Evolutionary conservation across 2,329 filamentous ascomycete genomes (phyloP), one percentile per base, ranked within the genome.

Genomic region (Sporothrix variecibatus): DNA sequence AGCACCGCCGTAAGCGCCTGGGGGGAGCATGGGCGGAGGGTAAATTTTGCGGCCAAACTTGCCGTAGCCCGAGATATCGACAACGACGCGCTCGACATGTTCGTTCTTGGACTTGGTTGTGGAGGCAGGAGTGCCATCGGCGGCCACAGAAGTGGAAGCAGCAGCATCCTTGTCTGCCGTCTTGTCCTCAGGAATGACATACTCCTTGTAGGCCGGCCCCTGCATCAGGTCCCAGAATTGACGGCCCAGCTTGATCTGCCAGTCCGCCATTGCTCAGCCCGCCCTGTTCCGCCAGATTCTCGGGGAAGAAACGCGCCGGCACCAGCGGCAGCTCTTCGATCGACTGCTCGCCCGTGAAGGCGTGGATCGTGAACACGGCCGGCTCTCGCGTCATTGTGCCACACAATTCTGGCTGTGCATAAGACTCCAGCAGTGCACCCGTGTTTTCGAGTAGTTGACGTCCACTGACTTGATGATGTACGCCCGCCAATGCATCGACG

Each of bases 141-240:
- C 17, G 3, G 56, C 28, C 49, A 23, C n/a, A 9, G 49, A 31
- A 15, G n/a, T n/a, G n/a, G n/a, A n/a, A n/a, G n/a, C n/a, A n/a
- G 23, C 3, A 8, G 53, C 3, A 12, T 23, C n/a, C 2, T 26
- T 20, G 3, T 73, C 78, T 8, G 75, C n/a, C n/a, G 69, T 74
- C 34, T 81, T 80, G 34, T 83, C 82, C 5, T 86, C 78, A 23
- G 79, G 78, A 3, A 85, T 85, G 12, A 85, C 82, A 23, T 87
- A 86, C 7, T 85, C 81, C 81, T 84, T 86, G 75, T 86, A 86
- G 0, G 80, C 82, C 0, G 85, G 85, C 11, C 80, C 80, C 76
- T 86, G 83, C 31, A 84, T 79, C 7, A 87, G 81, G 20, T 85
- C 83, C 85, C 86, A 87, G 79, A 83, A 85, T n/a, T 81, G 67